These are phyloP conservation scores for Thinopyrum elongatum DNA, from an alignment of 176 grass and related monocot genomes.

Conservation along the genomic window DNA sequence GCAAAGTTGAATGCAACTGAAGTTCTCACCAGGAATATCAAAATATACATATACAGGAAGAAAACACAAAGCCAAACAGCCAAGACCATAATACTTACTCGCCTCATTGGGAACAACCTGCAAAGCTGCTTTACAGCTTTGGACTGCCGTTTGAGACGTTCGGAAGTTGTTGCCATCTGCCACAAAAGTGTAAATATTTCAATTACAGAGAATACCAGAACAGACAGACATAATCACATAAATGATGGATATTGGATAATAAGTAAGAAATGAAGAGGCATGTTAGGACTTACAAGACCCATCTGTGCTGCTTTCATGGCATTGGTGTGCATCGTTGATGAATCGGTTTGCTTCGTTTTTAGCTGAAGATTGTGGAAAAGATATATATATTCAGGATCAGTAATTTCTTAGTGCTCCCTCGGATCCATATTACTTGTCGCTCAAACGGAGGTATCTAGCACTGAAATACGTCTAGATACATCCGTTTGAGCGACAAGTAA, in stretches of 20 bases:
- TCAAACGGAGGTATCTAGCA: too few relatives aligned
- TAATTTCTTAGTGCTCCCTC: background rate
- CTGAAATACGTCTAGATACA: too few relatives aligned
- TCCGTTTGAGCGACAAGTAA: too few relatives aligned
- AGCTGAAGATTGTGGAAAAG: constrained; percentile 29
- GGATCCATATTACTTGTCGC: too few relatives aligned
- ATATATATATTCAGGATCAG: constrained; percentile 9
- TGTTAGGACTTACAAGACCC: constrained; percentile 36
- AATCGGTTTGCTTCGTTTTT: constrained; percentile 44
- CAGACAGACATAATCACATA: background rate
- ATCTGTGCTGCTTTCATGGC: constrained; percentile 51
- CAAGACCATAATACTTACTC: constrained; percentile 47
- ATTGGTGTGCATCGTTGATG: constrained; percentile 30
- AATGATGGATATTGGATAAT: background rate
- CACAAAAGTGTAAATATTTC: constrained; percentile 14
- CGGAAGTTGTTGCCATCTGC: constrained; percentile 84
- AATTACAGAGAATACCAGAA: constrained; percentile 3
- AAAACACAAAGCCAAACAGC: background rate
- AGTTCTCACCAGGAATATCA: background rate
- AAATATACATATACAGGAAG: background rate
- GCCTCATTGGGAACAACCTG: constrained; percentile 76
- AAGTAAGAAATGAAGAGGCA: background rate
- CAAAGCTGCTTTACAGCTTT: constrained; percentile 91
- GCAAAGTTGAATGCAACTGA: background rate
- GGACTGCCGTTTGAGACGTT: constrained; percentile 73